Percentiles rank a stretch among this genome's conserved stretches.
Conservation (phyloP, 495 filamentous ascomycete genomes). For the Daldinia loculata region DNA sequence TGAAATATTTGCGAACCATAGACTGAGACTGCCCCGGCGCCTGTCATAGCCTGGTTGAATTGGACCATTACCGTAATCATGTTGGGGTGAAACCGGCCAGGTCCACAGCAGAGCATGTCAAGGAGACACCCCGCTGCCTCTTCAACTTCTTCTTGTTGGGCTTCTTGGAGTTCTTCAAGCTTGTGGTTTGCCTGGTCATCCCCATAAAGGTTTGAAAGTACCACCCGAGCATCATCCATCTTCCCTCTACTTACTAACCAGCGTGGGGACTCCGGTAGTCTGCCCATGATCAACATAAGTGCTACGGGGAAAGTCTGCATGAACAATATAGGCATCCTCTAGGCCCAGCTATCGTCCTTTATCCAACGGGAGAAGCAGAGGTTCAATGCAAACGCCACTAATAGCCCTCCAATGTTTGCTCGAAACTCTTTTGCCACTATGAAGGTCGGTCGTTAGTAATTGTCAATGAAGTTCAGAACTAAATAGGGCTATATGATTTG, state of each 20-base stretch:
- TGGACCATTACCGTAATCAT: slow-evolving; percentile 66
- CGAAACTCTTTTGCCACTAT: slow-evolving; percentile 65
- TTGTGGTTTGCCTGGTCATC: slow-evolving; percentile 56
- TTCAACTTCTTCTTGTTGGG: slow-evolving; percentile 56
- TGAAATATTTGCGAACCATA: slow-evolving; percentile 68
- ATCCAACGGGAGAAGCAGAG: slow-evolving; percentile 45
- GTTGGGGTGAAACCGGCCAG: slow-evolving; percentile 61
- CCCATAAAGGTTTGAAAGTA: slow-evolving; percentile 55
- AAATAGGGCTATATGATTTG: not conserved
- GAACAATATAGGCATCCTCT: slow-evolving; percentile 64
- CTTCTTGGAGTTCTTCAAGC: slow-evolving; percentile 56
- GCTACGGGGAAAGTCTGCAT: slow-evolving; percentile 65
- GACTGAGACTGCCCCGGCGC: slow-evolving; percentile 64
- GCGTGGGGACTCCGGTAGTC: slow-evolving; percentile 63
- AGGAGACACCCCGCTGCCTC: slow-evolving; percentile 53
- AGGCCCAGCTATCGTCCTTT: slow-evolving; percentile 56
- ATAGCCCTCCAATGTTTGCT: slow-evolving; percentile 65
- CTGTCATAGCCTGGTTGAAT: slow-evolving; percentile 64
- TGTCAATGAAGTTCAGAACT: not conserved
- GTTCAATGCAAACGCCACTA: slow-evolving; percentile 60
- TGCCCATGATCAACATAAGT: slow-evolving; percentile 55
- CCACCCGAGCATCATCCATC: slow-evolving; percentile 53
- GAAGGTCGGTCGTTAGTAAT: not conserved
- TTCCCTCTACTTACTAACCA: slow-evolving; percentile 59
- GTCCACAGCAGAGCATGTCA: slow-evolving; percentile 58